Base-by-base conservation (phyloP, 139 green algal species). In the Parachlorella kessleri region DNA sequence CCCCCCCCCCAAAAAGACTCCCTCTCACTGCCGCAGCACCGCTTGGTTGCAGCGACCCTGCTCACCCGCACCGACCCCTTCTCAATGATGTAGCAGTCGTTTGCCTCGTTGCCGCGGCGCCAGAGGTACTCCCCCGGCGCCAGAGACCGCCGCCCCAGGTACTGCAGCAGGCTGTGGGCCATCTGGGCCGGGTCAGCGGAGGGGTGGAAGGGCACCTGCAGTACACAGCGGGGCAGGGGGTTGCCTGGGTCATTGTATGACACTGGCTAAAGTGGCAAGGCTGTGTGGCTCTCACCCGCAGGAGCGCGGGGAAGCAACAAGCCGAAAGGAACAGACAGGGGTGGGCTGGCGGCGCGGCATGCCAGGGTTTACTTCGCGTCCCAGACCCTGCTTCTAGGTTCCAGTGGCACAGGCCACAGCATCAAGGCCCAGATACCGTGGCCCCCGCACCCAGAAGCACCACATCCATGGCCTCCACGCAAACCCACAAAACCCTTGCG, bases 81-180 rank as follows among this genome's bases (percentile, higher is more conserved):
- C 48, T 87, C 82, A 10, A 87, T 74, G 42, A 87, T 73, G 72
- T 73, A 83, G 23, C 80, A 53, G 6, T 81, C 71, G 2, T 73
- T 26, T 30, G 82, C 82, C 8, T 41, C 32, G 36, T 83, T 71
- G 28, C 59, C 81, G 40, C 63, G 42, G 14, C 63, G 53, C 82
- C 82, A 87, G 42, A 87, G 82, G 36, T 72, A 40, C 76, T 81
- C 77, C 36, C 82, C 82, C 10, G 42, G 33, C 2, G 30, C 28
- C 35, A 84, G 76, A 24, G 39, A 37, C 36, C 76, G 54, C 9
- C 39, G 36, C 1, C 40, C 26, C 35, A 84, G 36, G 70, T 84
- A 77, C n/a, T 64, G 75, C 63, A 32, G 71, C 71, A 87, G 72
- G 6, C 59, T 65, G 66, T 18, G 4, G 2, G 77, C 71, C 35